Evolutionary conservation across 2,329 filamentous ascomycete genomes (phyloP), one percentile per base, ranked within the genome.

Genomic region (Claviceps spartinae): DNA sequence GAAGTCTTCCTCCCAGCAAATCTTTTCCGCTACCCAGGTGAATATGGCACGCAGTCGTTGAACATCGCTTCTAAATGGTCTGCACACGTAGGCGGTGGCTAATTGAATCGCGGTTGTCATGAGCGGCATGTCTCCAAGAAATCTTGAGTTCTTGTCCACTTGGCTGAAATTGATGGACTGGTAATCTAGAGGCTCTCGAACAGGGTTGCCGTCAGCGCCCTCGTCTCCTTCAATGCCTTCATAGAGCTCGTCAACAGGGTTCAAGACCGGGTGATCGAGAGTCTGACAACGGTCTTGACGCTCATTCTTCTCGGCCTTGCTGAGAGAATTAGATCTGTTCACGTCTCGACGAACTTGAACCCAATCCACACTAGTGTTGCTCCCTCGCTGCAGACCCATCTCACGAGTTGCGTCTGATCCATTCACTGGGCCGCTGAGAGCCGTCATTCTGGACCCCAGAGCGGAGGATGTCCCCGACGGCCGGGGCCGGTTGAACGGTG

Each of bases 321-420:
- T 95, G 40, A 96, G 74, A 0, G 91, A 93, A 63, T 95, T 97
- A 3, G 91, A 95, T 38, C 93, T 81, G 66, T 98, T 97, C 47
- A 98, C 85, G 67, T 98, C 94, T 46, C 93, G 82, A 38, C 93
- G 85, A 22, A 97, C 89, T 65, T 97, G 90, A n/a, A 98, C 89
- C 90, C 93, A 98, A 65, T 97, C 91, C 14, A 86, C 77, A 11
- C 71, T 71, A 34, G 30, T 34, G 13, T 24, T 26, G 20, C 71
- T 59, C 40, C 72, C 77, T n/a, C 70, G 59, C 38, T 71, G 76
- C 6, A 85, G 67, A 2, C 85, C 88, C 77, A 85, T 85, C 18
- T 94, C 88, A 52, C 79, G 77, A 14, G 81, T 77, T 4, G 76
- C 69, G 55, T 81, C 78, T 46, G 73, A 72, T 51, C 62, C 68